These are phyloP conservation scores for Chloropicon primus DNA, from an alignment of 139 green algal genomes.

Conservation along the genomic window DNA sequence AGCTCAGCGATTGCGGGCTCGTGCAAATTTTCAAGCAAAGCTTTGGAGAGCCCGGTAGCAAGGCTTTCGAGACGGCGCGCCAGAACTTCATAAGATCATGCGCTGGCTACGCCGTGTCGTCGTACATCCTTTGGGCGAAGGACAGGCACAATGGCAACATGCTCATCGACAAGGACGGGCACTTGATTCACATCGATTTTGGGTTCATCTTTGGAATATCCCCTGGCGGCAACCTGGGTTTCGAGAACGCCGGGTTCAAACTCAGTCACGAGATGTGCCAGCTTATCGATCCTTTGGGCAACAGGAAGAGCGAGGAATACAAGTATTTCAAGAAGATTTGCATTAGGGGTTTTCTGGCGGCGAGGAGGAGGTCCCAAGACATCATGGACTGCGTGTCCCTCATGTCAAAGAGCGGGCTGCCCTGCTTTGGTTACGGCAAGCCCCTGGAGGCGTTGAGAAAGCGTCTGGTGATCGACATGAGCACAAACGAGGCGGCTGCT, in stretches of 20 bases:
- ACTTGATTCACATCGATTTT: conserved; percentile 47
- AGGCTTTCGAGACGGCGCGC: conserved; percentile 69
- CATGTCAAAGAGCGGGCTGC: conserved; percentile 46
- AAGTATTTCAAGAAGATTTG: conserved; percentile 36
- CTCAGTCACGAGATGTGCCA: conserved; percentile 50
- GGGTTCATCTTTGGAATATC: conserved; percentile 60
- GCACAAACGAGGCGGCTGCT: conserved; percentile 39
- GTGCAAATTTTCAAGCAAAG: conserved; percentile 82
- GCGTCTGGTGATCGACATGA: conserved; percentile 60
- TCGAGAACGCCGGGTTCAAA: conserved; percentile 96
- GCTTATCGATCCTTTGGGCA: conserved; percentile 32
- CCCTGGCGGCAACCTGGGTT: conserved; percentile 57
- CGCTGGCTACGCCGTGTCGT: conserved; percentile 72
- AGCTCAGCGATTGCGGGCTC: conserved; percentile 78
- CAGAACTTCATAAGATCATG: conserved; percentile 71
- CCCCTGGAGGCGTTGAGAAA: conserved; percentile 40
- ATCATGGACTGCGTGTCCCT: conserved; percentile 42
- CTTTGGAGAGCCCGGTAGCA: conserved; percentile 63
- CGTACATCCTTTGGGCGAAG: conserved; percentile 81
- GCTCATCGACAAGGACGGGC: conserved; percentile 71
- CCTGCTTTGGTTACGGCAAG: conserved; percentile 56
- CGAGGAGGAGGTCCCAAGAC: conserved; percentile 21
- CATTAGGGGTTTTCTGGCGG: conserved; percentile 75
- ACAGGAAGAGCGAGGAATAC: conserved; percentile 19
- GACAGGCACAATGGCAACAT: conserved; percentile 98